Evolutionary conservation across 306 rosid species (phyloP).

Genomic region (Alnus rubra): DNA sequence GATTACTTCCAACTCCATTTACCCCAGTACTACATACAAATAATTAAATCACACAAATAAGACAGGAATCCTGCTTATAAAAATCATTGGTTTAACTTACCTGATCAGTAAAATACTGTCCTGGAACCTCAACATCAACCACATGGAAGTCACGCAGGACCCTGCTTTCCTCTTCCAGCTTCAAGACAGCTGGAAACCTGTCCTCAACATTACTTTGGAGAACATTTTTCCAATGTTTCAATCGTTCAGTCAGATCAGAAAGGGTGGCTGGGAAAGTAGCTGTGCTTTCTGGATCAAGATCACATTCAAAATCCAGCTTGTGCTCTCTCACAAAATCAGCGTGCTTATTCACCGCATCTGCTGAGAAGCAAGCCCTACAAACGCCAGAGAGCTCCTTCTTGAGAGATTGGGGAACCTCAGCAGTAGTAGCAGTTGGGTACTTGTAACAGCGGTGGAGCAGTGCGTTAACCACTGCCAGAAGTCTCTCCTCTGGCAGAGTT

Average conservation of each 20-base stretch:
- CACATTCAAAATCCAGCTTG: constrained; percentile 96
- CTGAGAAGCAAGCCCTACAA: constrained; percentile 98
- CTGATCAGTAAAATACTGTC: constrained; percentile 96
- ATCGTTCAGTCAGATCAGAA: constrained; percentile 83
- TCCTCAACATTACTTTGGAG: constrained; percentile 99
- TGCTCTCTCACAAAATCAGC: constrained; percentile 98
- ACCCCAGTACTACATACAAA: background rate
- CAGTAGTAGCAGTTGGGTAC: constrained; percentile 98
- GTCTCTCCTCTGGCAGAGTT: constrained; percentile 98
- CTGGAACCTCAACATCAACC: constrained; percentile 98
- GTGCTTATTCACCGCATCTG: constrained; percentile 96
- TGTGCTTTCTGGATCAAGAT: constrained; percentile 98
- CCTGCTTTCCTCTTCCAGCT: constrained; percentile 97
- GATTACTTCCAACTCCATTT: background rate
- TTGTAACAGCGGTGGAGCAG: constrained; percentile 99
- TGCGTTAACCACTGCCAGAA: constrained; percentile 97
- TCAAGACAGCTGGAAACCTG: constrained; percentile 95
- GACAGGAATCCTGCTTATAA: background rate
- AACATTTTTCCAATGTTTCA: constrained; percentile 98
- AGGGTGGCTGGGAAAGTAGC: constrained; percentile 91
- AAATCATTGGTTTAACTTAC: constrained; percentile 38
- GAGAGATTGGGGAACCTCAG: constrained; percentile 99
- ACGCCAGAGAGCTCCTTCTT: constrained; percentile 98
- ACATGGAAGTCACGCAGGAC: constrained; percentile 97
- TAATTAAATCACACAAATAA: background rate